Conservation (phyloP, 2,329 filamentous ascomycete genomes). For the Septoria petroselini region DNA sequence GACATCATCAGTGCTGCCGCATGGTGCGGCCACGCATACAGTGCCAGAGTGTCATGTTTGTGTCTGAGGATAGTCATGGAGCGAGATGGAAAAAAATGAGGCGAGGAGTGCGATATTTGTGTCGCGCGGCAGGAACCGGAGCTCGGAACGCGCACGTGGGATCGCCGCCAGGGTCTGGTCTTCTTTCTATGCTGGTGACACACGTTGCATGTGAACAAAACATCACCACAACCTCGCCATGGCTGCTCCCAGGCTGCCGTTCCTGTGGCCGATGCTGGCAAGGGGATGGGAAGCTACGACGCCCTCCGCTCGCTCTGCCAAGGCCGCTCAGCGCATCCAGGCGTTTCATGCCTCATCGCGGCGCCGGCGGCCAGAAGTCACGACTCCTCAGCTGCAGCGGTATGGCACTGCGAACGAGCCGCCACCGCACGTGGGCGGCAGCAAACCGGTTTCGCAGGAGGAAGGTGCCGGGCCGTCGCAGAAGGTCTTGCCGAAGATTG, state of each 20-base stretch:
- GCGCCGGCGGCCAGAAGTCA: slow-evolving; percentile 33
- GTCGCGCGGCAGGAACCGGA: background rate
- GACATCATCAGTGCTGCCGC: too few relatives aligned
- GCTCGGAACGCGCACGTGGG: background rate
- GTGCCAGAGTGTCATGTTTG: too few relatives aligned
- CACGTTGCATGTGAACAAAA: slow-evolving; percentile 4
- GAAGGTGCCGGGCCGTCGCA: slow-evolving; percentile 14
- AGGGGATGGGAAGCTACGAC: slow-evolving; percentile 33
- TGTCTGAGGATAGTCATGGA: too few relatives aligned
- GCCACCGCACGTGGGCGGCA: slow-evolving; percentile 38
- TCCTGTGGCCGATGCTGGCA: slow-evolving; percentile 49
- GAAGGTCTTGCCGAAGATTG: slow-evolving; percentile 33
- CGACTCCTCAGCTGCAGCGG: slow-evolving; percentile 35
- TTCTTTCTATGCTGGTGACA: slow-evolving; percentile 4
- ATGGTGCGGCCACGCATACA: too few relatives aligned
- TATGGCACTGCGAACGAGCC: slow-evolving; percentile 51
- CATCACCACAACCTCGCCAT: slow-evolving; percentile 30
- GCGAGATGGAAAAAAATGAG: too few relatives aligned
- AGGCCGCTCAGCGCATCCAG: slow-evolving; percentile 30
- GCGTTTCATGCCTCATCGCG: slow-evolving; percentile 37
- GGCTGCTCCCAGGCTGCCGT: slow-evolving; percentile 46
- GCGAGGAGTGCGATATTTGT: too few relatives aligned
- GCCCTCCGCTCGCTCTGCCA: slow-evolving; percentile 27
- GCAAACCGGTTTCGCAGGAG: slow-evolving; percentile 19
- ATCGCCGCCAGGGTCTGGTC: slow-evolving; percentile 1